Evolutionary conservation across 768 basidiomycete species (phyloP).

Genomic region (Termitomyces sp.): DNA sequence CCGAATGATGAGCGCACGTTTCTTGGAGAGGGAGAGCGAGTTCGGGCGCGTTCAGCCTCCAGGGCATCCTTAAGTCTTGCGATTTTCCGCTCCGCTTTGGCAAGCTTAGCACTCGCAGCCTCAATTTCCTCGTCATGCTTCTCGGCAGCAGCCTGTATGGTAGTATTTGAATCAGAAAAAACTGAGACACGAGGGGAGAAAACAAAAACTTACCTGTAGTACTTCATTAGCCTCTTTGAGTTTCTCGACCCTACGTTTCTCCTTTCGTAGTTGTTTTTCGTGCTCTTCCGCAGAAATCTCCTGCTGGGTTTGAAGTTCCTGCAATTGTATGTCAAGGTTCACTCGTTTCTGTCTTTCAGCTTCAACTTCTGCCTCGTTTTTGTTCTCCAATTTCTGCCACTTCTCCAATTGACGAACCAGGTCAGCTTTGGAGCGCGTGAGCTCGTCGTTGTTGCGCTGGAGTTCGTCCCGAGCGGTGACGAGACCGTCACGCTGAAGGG

Average conservation of each 20-base stretch:
- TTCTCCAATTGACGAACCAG: conserved; percentile 61
- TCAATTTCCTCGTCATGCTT: conserved; percentile 31
- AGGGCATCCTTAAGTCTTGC: conserved; percentile 41
- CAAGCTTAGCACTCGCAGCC: conserved; percentile 27
- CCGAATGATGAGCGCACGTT: conserved; percentile 9
- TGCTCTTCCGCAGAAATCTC: conserved; percentile 30
- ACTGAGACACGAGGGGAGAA: background rate
- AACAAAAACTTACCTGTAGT: conserved; percentile 38
- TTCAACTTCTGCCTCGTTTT: conserved; percentile 56
- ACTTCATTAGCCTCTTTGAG: conserved; percentile 33
- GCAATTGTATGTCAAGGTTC: conserved; percentile 51
- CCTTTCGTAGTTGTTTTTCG: conserved; percentile 34
- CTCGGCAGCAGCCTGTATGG: conserved; percentile 32
- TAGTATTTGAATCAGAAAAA: background rate
- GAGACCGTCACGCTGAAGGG: conserved; percentile 54
- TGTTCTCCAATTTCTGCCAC: conserved; percentile 65
- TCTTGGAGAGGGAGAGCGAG: conserved; percentile 22
- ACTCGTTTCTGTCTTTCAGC: conserved; percentile 46
- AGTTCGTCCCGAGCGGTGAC: conserved; percentile 49
- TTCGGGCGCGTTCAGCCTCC: conserved; percentile 30
- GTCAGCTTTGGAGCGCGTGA: conserved; percentile 48
- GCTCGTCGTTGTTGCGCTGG: conserved; percentile 51
- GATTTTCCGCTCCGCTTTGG: conserved; percentile 36
- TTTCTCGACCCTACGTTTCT: conserved; percentile 35
- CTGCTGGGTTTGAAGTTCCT: conserved; percentile 37